Base-by-base conservation (phyloP, 495 filamentous ascomycete genomes). In the Aspergillus taichungensis region DNA sequence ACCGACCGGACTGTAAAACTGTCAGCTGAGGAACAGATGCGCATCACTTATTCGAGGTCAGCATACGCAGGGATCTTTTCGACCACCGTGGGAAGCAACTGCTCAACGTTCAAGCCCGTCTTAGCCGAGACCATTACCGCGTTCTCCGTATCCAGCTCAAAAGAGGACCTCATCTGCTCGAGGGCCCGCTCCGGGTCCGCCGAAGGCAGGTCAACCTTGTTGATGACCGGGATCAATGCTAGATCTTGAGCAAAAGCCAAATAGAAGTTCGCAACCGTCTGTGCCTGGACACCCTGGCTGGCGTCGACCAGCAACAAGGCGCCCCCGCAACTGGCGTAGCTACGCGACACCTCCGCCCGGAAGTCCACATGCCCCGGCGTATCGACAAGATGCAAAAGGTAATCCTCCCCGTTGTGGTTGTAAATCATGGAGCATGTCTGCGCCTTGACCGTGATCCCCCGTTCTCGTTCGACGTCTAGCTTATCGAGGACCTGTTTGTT, bases 371-470 rank as follows among this genome's bases (percentile, higher is more conserved):
- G 92, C 7, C 92, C 92, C 8, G 92, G 92, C 0, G 92, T 98
- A 66, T 98, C 92, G 40, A 98, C 89, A 34, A 98, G 73, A 66
- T 98, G 92, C 9, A 98, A 69, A 24, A 98, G 72, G 64, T 97
- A 95, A 59, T 98, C 92, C 43, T 84, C 73, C 3, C 84, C 88
- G 13, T 86, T 71, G 61, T 89, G 70, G 31, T 87, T 87, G 65
- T 95, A 95, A 34, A 98, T 75, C 92, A 98, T 98, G 31, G 80
- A 89, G 69, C 94, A 97, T 43, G 92, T 97, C 69, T 98, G 94
- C 36, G 92, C 92, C 70, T 98, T 98, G 61, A 98, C 92, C 3
- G 92, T 98, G 57, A 98, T 98, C 37, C 92, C 92, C 28, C 92
- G 78, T 62, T 96, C 88, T 28, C 94, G 75, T 61, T 98, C 92